A percentile compares a stretch with the other conserved stretches of the same genome.
Evolutionary conservation across 148 eudicot genomes (phyloP).

Genomic region (Rheum nobile): DNA sequence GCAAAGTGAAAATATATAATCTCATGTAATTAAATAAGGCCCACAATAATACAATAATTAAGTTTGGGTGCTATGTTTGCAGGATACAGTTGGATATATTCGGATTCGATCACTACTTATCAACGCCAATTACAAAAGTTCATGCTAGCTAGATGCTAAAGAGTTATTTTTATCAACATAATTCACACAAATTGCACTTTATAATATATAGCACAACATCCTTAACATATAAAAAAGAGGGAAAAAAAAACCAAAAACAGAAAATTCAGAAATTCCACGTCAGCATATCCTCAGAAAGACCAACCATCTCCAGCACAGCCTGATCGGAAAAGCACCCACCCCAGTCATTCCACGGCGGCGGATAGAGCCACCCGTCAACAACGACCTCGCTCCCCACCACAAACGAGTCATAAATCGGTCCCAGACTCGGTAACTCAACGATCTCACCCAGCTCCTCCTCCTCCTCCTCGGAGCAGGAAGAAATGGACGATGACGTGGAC

Average conservation of each 20-base stretch:
- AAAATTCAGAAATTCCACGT: neutral
- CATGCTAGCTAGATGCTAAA: neutral
- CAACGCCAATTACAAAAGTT: neutral
- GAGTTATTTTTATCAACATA: neutral
- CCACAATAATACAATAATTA: neutral
- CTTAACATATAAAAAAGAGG: neutral
- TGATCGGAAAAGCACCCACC: conserved; percentile 8
- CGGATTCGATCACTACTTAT: neutral
- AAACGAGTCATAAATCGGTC: conserved; percentile 24
- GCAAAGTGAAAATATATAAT: no score
- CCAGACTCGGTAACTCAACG: conserved; percentile 60
- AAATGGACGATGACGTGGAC: conserved; percentile 9
- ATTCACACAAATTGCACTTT: neutral
- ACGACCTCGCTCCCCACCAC: conserved; percentile 33
- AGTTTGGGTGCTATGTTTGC: neutral
- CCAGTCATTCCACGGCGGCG: conserved; percentile 22
- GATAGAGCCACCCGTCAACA: conserved; percentile 36
- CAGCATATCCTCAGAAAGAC: neutral
- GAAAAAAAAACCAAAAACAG: neutral
- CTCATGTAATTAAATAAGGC: neutral
- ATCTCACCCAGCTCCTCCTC: conserved; percentile 48
- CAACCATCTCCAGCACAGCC: conserved; percentile 5
- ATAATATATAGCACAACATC: neutral
- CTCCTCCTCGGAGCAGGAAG: conserved; percentile 18
- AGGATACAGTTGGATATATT: neutral